These are phyloP conservation scores for Pistacia atlantica DNA, from an alignment of 345 rosid genomes.

Conservation along the genomic window DNA sequence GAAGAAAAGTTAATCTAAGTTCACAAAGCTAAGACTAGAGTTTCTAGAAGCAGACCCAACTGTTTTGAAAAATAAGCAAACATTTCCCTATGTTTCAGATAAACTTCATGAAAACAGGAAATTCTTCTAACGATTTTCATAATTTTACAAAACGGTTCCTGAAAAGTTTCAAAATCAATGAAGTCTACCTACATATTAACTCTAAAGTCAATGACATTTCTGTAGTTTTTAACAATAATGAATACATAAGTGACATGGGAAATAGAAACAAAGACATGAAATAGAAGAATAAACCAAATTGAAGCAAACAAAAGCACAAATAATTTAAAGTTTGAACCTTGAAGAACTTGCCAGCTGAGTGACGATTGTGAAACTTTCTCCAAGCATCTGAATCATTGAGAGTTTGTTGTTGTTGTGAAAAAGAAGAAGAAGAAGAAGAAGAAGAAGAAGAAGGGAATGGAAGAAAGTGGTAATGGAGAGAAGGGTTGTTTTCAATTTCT, in stretches of 20 bases:
- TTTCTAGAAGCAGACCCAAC: no score
- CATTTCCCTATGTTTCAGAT: no score
- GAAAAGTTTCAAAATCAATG: no score
- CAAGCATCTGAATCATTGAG: slow-evolving; percentile 53
- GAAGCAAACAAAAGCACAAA: not conserved
- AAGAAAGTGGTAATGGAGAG: slow-evolving; percentile 55
- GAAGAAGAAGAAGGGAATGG: slow-evolving; percentile 34
- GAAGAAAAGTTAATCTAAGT: no score
- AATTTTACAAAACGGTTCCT: no score
- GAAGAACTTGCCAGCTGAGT: slow-evolving; percentile 87
- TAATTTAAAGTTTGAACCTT: slow-evolving; percentile 44
- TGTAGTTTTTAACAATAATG: no score
- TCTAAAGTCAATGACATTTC: no score
- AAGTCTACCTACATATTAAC: no score
- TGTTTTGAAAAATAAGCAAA: no score
- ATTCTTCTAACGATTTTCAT: no score
- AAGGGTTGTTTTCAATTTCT: slow-evolving; percentile 59
- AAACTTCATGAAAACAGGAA: no score
- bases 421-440: slow-evolving; percentile 13
- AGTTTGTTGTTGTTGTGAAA: not conserved
- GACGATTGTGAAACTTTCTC: slow-evolving; percentile 72
- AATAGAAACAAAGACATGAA: no score
- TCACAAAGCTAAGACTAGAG: not conserved
- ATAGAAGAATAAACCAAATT: not conserved
- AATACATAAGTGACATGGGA: not conserved